A percentile compares a stretch with the other conserved stretches of the same genome.
Conservation (phyloP, 1,284 basidiomycete species). For the Trichosporon sp. region DNA sequence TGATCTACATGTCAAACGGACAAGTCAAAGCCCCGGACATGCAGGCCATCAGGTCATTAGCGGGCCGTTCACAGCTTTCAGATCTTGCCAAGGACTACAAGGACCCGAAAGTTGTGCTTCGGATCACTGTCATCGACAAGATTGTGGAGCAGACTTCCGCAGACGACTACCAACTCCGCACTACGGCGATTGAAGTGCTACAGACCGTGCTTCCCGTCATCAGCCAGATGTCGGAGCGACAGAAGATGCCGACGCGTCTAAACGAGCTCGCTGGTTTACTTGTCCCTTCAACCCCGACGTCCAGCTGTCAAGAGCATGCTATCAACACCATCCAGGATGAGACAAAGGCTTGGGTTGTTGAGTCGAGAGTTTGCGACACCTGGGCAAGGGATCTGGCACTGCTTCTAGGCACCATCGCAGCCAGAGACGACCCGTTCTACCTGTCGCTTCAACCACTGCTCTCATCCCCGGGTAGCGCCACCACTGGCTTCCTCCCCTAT, state of each 20-base stretch:
- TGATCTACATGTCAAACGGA: conserved; percentile 60
- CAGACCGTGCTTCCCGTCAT: conserved; percentile 26
- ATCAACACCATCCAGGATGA: conserved; percentile 21
- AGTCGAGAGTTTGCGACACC: conserved; percentile 22
- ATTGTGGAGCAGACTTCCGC: conserved; percentile 26
- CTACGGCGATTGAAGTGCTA: conserved; percentile 33
- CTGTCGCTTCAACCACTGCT: conserved; percentile 68
- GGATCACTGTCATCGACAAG: conserved; percentile 28
- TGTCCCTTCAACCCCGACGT: conserved; percentile 17
- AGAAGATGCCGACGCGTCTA: conserved; percentile 20
- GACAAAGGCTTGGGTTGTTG: conserved; percentile 30
- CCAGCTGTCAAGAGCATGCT: neutral
- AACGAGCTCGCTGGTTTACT: conserved; percentile 20
- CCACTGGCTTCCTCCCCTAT: conserved; percentile 68
- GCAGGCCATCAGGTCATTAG: conserved; percentile 39
- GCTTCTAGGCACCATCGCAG: conserved; percentile 66
- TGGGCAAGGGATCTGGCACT: conserved; percentile 72
- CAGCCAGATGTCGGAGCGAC: conserved; percentile 9
- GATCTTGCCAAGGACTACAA: conserved; percentile 15
- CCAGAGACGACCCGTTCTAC: conserved; percentile 66
- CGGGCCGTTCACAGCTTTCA: conserved; percentile 13
- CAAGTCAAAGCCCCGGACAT: conserved; percentile 57
- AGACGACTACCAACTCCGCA: conserved; percentile 32
- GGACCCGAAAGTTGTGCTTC: conserved; percentile 12
- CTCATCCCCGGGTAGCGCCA: conserved; percentile 63